A percentile compares a stretch with the other conserved stretches of the same genome.
Conservation (phyloP, 2,329 filamentous ascomycete genomes). For the Atkinsonella hypoxylon region DNA sequence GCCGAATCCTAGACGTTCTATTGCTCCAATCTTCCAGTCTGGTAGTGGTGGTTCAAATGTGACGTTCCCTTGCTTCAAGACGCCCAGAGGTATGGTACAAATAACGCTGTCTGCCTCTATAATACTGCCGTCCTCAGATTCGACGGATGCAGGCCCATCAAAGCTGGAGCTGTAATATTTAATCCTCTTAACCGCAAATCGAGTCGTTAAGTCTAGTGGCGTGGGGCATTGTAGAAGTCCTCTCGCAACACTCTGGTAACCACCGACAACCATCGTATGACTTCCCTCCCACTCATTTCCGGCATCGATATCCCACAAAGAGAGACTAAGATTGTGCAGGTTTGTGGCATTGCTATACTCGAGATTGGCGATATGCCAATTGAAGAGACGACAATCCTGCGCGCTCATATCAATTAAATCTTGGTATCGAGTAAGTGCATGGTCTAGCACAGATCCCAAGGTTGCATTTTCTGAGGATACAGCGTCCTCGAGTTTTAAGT, state of each 20-base stretch:
- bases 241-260: constrained; percentile 86
- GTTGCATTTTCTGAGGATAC: constrained; percentile 57
- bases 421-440: constrained; percentile 81
- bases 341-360: constrained; percentile 95
- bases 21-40: constrained; percentile 68
- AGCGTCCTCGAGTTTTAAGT: constrained; percentile 58
- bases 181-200: constrained; percentile 61
- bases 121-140: constrained; percentile 64
- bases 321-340: constrained; percentile 73
- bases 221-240: constrained; percentile 69
- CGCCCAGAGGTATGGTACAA: constrained; percentile 78
- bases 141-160: constrained; percentile 43
- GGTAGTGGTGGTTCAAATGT: constrained; percentile 88
- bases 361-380: constrained; percentile 97
- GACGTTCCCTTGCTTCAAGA: constrained; percentile 72
- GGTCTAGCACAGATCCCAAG: constrained; percentile 81
- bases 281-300: constrained; percentile 95
- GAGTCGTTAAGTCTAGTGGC: constrained; percentile 64
- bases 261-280: constrained; percentile 86
- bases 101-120: constrained; percentile 87
- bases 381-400: constrained; percentile 80
- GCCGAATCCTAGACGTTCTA: constrained; percentile 80
- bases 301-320: constrained; percentile 92
- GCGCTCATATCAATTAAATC: constrained; percentile 69
- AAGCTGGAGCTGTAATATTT: constrained; percentile 42